Evolutionary conservation across 2,329 filamentous ascomycete species (phyloP).

Genomic region (Exutisphaerella laricina): DNA sequence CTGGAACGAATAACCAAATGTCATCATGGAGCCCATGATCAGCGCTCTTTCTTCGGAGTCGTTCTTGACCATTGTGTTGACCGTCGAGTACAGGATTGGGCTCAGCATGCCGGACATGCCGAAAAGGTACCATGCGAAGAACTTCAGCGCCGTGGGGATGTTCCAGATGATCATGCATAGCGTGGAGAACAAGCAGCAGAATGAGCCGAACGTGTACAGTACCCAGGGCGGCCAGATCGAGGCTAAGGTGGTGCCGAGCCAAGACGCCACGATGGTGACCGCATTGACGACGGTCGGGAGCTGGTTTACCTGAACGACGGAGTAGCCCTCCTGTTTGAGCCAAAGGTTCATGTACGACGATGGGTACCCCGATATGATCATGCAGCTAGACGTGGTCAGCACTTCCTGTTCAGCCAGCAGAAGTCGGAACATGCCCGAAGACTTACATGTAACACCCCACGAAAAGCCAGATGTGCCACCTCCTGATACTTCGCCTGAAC

Average conservation of each 20-base stretch:
- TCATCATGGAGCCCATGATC: slow-evolving; percentile 14
- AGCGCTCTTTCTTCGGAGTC: slow-evolving; percentile 11
- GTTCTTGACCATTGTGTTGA: slow-evolving; percentile 11
- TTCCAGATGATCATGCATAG: slow-evolving; percentile 10
- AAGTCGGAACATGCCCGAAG: not conserved
- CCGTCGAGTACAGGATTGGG: slow-evolving; percentile 11
- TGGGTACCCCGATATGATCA: slow-evolving; percentile 12
- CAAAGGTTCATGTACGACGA: slow-evolving; percentile 16
- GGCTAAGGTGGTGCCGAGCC: slow-evolving; percentile 7
- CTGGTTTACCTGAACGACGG: slow-evolving; percentile 13
- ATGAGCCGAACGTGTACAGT: slow-evolving; percentile 6
- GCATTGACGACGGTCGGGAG: slow-evolving; percentile 9
- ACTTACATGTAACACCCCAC: slow-evolving; percentile 10
- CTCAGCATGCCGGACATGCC: slow-evolving; percentile 6
- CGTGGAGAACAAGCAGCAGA: slow-evolving; percentile 5
- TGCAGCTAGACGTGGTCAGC: slow-evolving; percentile 10
- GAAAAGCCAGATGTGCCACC: slow-evolving; percentile 12
- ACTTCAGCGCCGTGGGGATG: slow-evolving; percentile 7
- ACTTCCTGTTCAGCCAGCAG: not conserved
- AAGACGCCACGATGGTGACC: slow-evolving; percentile 7
- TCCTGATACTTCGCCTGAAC: slow-evolving; percentile 6
- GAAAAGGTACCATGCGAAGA: slow-evolving; percentile 10
- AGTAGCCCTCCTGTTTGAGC: slow-evolving; percentile 16
- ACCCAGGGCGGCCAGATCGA: slow-evolving; percentile 9
- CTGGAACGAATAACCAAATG: slow-evolving; percentile 10